A percentile compares a stretch with the other conserved stretches of the same genome.
phyloP scores from a whole-genome alignment of 768 basidiomycete genomes.

The Russula foetens region DNA sequence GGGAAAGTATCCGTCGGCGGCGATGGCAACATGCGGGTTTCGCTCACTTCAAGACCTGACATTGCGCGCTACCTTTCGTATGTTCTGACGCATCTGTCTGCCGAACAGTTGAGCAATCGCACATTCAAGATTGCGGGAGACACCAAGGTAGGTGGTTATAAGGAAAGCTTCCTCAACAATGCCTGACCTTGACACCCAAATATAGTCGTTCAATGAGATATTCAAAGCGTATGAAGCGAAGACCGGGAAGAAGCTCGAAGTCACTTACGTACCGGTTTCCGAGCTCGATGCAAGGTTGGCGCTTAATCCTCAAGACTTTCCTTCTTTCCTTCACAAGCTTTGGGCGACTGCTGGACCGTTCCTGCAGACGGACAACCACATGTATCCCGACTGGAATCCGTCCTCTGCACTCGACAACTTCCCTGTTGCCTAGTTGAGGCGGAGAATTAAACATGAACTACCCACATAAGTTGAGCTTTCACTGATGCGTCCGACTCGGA shows the following conservation, averaged over 20 bases:
- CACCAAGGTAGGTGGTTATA: constrained; percentile 6
- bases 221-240: constrained; percentile 14
- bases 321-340: neutral
- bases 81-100: constrained; percentile 14
- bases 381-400: constrained; percentile 22
- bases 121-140: constrained; percentile 9
- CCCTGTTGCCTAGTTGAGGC: neutral
- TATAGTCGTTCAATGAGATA: constrained; percentile 19
- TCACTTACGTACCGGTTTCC: constrained; percentile 13
- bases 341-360: constrained; percentile 9
- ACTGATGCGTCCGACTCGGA: too few species aligned
- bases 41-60: constrained; percentile 18
- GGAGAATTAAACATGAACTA: too few species aligned
- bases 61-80: constrained; percentile 17
- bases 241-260: constrained; percentile 17
- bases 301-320: constrained; percentile 7
- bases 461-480: too few species aligned
- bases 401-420: constrained; percentile 9
- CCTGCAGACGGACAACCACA: constrained; percentile 5
- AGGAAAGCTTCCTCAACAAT: neutral
- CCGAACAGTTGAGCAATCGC: constrained; percentile 6
- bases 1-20: constrained; percentile 16
- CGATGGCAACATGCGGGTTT: constrained; percentile 16
- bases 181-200: neutral
- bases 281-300: constrained; percentile 11